A percentile compares a stretch with the other conserved stretches of the same genome.
Conservation (phyloP, 257 asterid genomes). For the Thymus quinquecostatus region DNA sequence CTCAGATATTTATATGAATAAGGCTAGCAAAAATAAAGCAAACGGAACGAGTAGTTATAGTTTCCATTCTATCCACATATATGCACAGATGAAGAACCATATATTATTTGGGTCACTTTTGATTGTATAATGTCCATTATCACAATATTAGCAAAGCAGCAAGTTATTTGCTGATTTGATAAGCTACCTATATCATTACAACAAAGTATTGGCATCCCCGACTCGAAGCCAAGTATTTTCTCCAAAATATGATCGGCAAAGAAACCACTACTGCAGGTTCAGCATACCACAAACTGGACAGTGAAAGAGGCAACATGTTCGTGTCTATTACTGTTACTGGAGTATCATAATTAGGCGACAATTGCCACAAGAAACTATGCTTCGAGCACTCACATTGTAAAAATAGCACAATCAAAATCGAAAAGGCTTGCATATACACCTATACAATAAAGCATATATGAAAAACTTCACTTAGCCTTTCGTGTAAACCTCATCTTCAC, state of each 20-base stretch:
- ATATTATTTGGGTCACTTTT: background rate
- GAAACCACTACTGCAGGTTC: background rate
- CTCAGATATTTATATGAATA: background rate
- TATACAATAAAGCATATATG: too few species aligned
- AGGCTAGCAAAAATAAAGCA: background rate
- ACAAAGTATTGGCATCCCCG: too few species aligned
- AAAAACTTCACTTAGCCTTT: too few species aligned
- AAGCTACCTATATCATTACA: background rate
- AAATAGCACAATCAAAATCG: too few species aligned
- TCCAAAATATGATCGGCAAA: background rate
- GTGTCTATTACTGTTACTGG: background rate
- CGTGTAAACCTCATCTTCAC: background rate
- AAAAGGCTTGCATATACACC: too few species aligned
- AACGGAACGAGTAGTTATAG: background rate
- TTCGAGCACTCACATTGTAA: background rate
- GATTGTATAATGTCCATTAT: background rate
- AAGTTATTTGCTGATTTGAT: background rate
- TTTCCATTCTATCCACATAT: background rate
- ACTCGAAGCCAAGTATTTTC: too few species aligned
- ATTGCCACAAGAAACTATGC: background rate
- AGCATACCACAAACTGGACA: background rate
- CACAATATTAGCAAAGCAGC: background rate
- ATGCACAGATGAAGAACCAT: background rate
- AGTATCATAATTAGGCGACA: background rate
- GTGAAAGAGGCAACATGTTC: background rate